These are phyloP conservation scores for Nemania abortiva DNA, from an alignment of 2,329 filamentous ascomycete genomes.

Conservation along the genomic window DNA sequence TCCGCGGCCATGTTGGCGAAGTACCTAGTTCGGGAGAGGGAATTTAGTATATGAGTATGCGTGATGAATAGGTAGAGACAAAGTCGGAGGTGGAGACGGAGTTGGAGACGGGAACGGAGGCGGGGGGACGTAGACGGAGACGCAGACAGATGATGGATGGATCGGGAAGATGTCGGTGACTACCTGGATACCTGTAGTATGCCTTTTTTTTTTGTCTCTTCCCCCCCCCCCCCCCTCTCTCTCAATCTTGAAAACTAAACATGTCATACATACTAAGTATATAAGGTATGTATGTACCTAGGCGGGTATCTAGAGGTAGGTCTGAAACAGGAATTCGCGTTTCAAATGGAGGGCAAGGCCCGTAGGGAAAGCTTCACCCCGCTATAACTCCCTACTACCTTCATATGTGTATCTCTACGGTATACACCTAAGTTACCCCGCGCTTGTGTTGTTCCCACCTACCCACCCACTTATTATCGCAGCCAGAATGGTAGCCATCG, in stretches of 20 bases:
- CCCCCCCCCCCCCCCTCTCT: no score
- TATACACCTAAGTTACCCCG: constrained; percentile 28
- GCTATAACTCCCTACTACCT: no score
- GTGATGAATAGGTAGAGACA: not conserved
- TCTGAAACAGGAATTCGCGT: constrained; percentile 3
- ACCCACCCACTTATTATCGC: constrained; percentile 16
- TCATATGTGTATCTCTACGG: not conserved
- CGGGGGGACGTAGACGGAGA: not conserved
- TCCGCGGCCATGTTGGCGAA: constrained; percentile 46
- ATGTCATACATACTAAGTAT: not conserved
- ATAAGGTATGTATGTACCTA: not conserved
- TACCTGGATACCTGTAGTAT: no score
- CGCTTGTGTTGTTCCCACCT: constrained; percentile 24
- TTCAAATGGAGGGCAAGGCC: not conserved
- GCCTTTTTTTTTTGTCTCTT: no score
- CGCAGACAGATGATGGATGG: no score
- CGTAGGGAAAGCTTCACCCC: constrained; percentile 6
- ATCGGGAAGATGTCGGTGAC: no score
- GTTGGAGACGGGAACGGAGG: not conserved
- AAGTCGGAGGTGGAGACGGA: not conserved
- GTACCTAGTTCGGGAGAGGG: not conserved
- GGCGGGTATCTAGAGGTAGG: not conserved
- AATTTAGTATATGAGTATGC: not conserved
- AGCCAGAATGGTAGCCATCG: not conserved
- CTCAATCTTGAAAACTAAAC: no score